Evolutionary conservation across 257 asterid species (phyloP).

Genomic region (Anisodus acutangulus): DNA sequence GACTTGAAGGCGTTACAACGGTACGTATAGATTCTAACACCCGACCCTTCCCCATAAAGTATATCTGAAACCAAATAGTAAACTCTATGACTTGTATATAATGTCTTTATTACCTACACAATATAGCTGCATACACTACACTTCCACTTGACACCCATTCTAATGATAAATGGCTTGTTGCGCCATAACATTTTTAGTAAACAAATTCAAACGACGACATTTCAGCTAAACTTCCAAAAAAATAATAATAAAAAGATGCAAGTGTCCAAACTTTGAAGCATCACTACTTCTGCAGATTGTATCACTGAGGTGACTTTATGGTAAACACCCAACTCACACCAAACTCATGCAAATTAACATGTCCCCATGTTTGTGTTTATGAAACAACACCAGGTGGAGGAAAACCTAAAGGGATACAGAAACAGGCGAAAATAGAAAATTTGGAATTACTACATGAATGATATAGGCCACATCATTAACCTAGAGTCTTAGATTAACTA

Average conservation of each 20-base stretch:
- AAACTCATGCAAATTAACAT: neutral
- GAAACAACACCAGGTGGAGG: neutral
- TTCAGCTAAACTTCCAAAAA: neutral
- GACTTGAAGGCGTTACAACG: neutral
- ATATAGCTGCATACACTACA: neutral
- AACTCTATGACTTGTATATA: no score
- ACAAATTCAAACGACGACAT: neutral
- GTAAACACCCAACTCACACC: neutral
- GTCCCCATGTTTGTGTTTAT: neutral
- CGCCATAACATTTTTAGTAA: neutral
- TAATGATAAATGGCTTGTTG: neutral
- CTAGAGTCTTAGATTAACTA: neutral
- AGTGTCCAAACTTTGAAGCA: neutral
- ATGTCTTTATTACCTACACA: neutral
- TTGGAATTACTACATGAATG: neutral
- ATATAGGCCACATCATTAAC: neutral
- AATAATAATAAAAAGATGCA: neutral
- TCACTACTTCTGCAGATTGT: neutral
- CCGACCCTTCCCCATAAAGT: neutral
- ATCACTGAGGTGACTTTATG: neutral
- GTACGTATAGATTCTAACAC: neutral
- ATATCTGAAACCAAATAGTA: no score
- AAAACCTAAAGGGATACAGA: neutral
- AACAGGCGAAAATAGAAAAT: neutral
- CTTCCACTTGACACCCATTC: neutral